phyloP scores from a whole-genome alignment of 768 basidiomycete species.

The Boletus subparvulus region DNA sequence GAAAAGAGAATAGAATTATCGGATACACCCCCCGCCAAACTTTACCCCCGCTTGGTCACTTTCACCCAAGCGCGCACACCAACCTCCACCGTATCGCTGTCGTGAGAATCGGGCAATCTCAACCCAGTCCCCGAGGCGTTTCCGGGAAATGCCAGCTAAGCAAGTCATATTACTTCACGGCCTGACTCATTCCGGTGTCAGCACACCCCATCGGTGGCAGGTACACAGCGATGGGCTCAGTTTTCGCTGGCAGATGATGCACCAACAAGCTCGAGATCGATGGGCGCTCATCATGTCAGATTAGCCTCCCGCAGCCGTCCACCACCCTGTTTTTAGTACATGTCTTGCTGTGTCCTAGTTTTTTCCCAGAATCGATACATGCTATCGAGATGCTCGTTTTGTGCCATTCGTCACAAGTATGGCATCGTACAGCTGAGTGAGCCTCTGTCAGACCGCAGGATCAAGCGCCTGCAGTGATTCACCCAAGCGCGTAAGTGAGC shows the following conservation, averaged over 20 bases:
- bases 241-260: conserved; percentile 26
- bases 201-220: conserved; percentile 17
- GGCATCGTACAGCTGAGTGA: background rate
- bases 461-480: background rate
- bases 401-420: background rate
- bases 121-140: conserved; percentile 17
- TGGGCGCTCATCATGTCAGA: conserved; percentile 19
- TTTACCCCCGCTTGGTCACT: conserved; percentile 11
- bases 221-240: conserved; percentile 10
- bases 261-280: conserved; percentile 18
- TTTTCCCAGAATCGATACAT: conserved; percentile 1
- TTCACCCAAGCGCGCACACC: background rate
- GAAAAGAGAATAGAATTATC: conserved; percentile 13
- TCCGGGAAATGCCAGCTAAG: conserved; percentile 18
- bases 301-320: conserved; percentile 20
- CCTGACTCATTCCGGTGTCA: conserved; percentile 15
- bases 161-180: conserved; percentile 24
- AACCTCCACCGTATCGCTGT: background rate
- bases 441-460: background rate
- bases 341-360: conserved; percentile 10
- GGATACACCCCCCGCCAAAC: conserved; percentile 9
- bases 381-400: conserved; percentile 12
- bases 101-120: conserved; percentile 16
- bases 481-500: background rate
- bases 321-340: conserved; percentile 14